A percentile compares a stretch with the other conserved stretches of the same genome.
Evolutionary conservation across 2,329 filamentous ascomycete species (phyloP).

Genomic region (Lasiodiplodia theobromae): DNA sequence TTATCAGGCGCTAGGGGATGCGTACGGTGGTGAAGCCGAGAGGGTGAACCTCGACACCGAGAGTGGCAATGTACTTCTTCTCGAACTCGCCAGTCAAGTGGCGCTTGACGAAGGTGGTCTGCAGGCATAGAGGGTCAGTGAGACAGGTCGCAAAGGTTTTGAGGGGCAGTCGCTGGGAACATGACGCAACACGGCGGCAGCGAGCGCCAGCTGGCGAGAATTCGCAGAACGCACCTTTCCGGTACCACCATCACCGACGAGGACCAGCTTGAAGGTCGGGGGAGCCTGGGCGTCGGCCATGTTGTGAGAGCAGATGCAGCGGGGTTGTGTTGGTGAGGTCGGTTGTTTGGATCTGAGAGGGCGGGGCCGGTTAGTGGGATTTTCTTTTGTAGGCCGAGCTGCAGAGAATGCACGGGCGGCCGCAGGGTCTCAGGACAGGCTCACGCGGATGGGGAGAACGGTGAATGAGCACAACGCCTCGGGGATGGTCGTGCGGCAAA

Average conservation of each 20-base stretch:
- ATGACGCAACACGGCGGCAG: constrained; percentile 24
- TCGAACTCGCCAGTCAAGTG: constrained; percentile 99
- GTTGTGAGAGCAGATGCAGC: constrained; percentile 36
- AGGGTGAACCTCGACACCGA: constrained; percentile 99
- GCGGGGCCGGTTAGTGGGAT: constrained; percentile 27
- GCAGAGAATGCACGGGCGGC: constrained; percentile 14
- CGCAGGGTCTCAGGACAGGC: constrained; percentile 13
- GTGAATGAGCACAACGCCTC: constrained; percentile 22
- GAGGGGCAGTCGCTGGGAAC: constrained; percentile 21
- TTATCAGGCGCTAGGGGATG: constrained; percentile 37
- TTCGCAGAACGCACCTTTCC: constrained; percentile 78
- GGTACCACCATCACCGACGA: constrained; percentile 98
- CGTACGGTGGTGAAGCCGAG: constrained; percentile 97
- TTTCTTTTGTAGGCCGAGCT: constrained; percentile 18
- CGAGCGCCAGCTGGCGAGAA: constrained; percentile 3
- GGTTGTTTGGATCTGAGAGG: constrained; percentile 28
- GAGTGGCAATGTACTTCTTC: constrained; percentile 99
- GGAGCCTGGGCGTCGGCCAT: constrained; percentile 69
- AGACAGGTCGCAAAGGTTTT: constrained; percentile 24
- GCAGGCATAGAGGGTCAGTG: constrained; percentile 24
- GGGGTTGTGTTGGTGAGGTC: constrained; percentile 23
- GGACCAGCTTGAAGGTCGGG: constrained; percentile 99
- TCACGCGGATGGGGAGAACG: constrained; percentile 8
- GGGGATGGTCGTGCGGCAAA: constrained; percentile 29
- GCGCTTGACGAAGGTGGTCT: constrained; percentile 99